Conservation (phyloP, 2,329 filamentous ascomycete genomes). For the Fusarium liriodendri region DNA sequence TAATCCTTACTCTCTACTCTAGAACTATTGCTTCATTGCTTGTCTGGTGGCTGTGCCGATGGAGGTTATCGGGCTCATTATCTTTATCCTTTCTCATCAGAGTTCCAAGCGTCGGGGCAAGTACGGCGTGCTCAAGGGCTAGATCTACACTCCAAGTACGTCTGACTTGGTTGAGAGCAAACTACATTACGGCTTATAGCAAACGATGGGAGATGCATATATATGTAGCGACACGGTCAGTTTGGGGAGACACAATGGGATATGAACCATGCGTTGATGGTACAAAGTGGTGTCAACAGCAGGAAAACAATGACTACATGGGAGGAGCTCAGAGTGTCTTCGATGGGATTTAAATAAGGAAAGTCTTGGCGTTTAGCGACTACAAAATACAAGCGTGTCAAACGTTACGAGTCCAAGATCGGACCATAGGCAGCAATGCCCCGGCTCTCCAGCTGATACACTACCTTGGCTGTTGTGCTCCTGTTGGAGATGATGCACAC, state of each 20-base stretch:
- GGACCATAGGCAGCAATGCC: constrained; percentile 74
- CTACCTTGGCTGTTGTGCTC: constrained; percentile 68
- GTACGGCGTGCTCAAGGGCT: not conserved
- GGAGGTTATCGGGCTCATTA: not conserved
- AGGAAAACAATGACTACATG: not conserved
- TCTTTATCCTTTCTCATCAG: not conserved
- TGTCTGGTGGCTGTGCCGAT: not conserved
- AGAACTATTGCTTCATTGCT: not conserved
- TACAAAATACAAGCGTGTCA: not conserved
- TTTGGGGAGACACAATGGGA: not conserved
- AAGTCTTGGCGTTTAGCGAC: not conserved
- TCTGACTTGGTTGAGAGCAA: not conserved
- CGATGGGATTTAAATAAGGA: not conserved
- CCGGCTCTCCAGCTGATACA: constrained; percentile 70
- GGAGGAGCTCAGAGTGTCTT: not conserved
- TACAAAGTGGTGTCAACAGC: not conserved
- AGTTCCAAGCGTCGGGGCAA: not conserved
- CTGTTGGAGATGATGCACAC: constrained; percentile 76
- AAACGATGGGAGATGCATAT: not conserved
- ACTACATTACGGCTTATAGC: not conserved
- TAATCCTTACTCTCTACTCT: not conserved
- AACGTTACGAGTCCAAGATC: constrained; percentile 65
- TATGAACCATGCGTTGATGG: not conserved
- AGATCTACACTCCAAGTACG: accelerated
- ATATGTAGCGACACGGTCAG: not conserved